Percentiles rank a stretch among this genome's conserved stretches.
Evolutionary conservation across 345 rosid genomes (phyloP).

Genomic region (Atalantia buxifolia): DNA sequence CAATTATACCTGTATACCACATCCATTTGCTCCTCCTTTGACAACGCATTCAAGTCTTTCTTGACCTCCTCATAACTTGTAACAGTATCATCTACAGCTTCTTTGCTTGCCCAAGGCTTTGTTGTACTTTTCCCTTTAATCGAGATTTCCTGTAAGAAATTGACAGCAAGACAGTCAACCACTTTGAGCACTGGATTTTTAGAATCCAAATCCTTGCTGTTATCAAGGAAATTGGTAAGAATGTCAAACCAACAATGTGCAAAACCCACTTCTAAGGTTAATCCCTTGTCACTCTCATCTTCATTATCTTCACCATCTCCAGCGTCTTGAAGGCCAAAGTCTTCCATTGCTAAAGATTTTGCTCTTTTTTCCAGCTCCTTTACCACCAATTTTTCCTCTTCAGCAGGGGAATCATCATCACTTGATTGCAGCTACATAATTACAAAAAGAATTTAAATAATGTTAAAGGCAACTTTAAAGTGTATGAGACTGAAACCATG

Average conservation of each 20-base stretch:
- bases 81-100: conserved; percentile 24
- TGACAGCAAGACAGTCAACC: neutral
- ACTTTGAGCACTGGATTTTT: neutral
- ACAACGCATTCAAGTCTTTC: conserved; percentile 73
- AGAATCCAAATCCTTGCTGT: neutral
- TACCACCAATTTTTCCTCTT: conserved; percentile 67
- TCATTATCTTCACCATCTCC: neutral
- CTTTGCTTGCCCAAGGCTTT: conserved; percentile 26
- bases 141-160: conserved; percentile 53
- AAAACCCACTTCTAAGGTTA: conserved; percentile 56
- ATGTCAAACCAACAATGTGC: conserved; percentile 11
- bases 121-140: conserved; percentile 30
- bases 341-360: conserved; percentile 50
- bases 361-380: conserved; percentile 49
- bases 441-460: neutral
- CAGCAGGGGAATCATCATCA: conserved; percentile 66
- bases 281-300: conserved; percentile 52
- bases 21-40: conserved; percentile 88
- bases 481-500: neutral
- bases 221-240: neutral
- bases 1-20: conserved; percentile 61
- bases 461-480: neutral
- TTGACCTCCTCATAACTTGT: conserved; percentile 48
- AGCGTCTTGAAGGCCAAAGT: conserved; percentile 63
- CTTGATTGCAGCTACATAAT: conserved; percentile 58